phyloP scores from a whole-genome alignment of 176 grass and related monocot species.

The Pontederia crassipes region DNA sequence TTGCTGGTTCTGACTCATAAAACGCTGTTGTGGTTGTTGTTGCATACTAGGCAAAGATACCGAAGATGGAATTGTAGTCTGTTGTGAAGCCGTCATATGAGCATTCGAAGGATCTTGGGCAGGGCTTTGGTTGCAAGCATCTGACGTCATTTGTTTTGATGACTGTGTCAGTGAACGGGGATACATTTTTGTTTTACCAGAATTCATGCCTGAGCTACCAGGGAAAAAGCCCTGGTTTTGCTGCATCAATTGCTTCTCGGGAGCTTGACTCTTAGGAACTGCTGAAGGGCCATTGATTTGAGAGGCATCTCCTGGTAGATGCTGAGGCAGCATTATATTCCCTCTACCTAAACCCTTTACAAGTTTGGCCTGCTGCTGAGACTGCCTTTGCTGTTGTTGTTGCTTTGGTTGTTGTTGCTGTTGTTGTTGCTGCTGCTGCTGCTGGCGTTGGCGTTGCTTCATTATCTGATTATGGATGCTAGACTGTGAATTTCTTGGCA shows the following conservation, averaged over 20 bases:
- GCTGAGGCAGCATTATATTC: constrained; percentile 62
- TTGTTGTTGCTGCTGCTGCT: constrained; percentile 38
- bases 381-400: constrained; percentile 44
- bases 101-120: constrained; percentile 40
- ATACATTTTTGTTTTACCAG: constrained; percentile 55
- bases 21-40: constrained; percentile 31
- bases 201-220: constrained; percentile 35
- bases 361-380: constrained; percentile 77
- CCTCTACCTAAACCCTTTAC: constrained; percentile 81
- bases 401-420: constrained; percentile 12
- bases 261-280: constrained; percentile 45
- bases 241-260: constrained; percentile 44
- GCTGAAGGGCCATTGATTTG: constrained; percentile 33
- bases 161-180: constrained; percentile 42
- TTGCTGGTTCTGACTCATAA: constrained; percentile 48
- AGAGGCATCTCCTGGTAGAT: constrained; percentile 35
- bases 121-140: constrained; percentile 44
- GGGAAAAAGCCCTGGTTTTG: constrained; percentile 41
- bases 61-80: constrained; percentile 35
- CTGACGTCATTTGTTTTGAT: constrained; percentile 29
- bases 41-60: constrained; percentile 34
- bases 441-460: constrained; percentile 77
- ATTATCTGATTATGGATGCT: constrained; percentile 42
- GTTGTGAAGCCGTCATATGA: constrained; percentile 39
- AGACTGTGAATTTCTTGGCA: constrained; percentile 29